phyloP scores from a whole-genome alignment of 768 basidiomycete species.

The Candolleomyces aberdarensis region DNA sequence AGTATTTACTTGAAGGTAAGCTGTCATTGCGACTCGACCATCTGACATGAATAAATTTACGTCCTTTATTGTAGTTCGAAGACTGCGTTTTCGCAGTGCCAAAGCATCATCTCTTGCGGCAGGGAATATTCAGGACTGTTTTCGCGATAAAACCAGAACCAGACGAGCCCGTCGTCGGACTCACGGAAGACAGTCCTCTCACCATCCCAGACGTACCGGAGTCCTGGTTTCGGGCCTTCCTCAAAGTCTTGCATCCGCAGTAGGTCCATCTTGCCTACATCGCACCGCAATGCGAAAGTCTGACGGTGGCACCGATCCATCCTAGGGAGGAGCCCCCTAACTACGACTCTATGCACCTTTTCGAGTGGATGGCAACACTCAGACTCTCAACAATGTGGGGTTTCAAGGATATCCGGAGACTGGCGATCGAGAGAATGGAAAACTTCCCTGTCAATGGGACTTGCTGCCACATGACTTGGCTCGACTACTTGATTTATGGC shows the following conservation, averaged over 20 bases:
- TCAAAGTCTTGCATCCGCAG: neutral
- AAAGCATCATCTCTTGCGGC: neutral
- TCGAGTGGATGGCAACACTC: slow-evolving; percentile 27
- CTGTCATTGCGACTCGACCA: too few species aligned
- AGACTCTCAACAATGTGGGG: slow-evolving; percentile 31
- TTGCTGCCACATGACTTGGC: neutral
- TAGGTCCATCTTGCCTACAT: neutral
- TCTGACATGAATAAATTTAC: too few species aligned
- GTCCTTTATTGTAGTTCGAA: neutral
- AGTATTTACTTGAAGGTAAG: too few species aligned
- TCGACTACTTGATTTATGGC: neutral
- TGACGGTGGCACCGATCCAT: neutral
- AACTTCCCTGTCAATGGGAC: too few species aligned
- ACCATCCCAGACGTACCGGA: neutral
- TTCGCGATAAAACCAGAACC: neutral
- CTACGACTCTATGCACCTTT: neutral
- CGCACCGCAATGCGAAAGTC: too few species aligned
- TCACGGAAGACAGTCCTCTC: neutral
- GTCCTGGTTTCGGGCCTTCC: neutral
- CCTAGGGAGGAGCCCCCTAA: neutral
- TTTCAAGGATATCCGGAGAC: slow-evolving; percentile 16
- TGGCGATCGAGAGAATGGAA: slow-evolving; percentile 25
- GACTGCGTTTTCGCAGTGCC: neutral
- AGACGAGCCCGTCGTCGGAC: neutral
- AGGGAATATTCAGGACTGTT: neutral